Conservation (phyloP, 225 moss, liverwort and hornwort genomes). For the Lunularia cruciata region DNA sequence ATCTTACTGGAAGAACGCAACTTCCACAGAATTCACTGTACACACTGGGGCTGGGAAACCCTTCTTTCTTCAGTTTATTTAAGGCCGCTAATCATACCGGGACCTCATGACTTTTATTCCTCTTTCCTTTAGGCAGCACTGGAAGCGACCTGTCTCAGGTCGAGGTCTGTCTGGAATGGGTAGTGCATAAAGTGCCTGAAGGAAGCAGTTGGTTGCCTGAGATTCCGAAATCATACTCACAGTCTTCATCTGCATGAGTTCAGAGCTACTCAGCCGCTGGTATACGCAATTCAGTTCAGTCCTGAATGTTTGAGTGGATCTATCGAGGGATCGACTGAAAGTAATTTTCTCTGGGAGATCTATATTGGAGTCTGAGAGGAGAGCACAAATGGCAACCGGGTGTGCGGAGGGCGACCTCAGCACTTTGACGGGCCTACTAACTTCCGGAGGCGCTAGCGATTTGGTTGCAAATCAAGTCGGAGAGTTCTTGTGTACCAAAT, state of each 20-base stretch:
- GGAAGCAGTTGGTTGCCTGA: not conserved
- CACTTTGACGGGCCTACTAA: slow-evolving; percentile 37
- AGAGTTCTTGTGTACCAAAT: slow-evolving; percentile 46
- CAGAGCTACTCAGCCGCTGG: not conserved
- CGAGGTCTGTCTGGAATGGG: not conserved
- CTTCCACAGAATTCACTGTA: not conserved
- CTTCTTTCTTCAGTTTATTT: not conserved
- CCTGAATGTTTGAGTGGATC: not conserved
- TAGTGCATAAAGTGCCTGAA: not conserved
- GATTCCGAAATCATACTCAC: not conserved
- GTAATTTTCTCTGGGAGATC: not conserved
- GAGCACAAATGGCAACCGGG: slow-evolving; percentile 4
- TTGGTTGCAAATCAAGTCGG: slow-evolving; percentile 27
- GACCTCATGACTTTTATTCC: not conserved
- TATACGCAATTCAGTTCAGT: not conserved
- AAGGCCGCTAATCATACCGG: not conserved
- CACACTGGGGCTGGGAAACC: not conserved
- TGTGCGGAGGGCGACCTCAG: slow-evolving; percentile 33
- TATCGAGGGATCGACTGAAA: not conserved
- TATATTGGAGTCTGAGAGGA: not conserved
- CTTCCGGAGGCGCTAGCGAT: slow-evolving; percentile 9
- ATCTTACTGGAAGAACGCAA: not conserved
- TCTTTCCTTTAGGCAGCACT: not conserved
- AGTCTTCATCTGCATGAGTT: not conserved
- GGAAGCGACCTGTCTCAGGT: not conserved